These are phyloP conservation scores for Cucurbita argyrosperma DNA, from an alignment of 306 rosid genomes.

Conservation along the genomic window DNA sequence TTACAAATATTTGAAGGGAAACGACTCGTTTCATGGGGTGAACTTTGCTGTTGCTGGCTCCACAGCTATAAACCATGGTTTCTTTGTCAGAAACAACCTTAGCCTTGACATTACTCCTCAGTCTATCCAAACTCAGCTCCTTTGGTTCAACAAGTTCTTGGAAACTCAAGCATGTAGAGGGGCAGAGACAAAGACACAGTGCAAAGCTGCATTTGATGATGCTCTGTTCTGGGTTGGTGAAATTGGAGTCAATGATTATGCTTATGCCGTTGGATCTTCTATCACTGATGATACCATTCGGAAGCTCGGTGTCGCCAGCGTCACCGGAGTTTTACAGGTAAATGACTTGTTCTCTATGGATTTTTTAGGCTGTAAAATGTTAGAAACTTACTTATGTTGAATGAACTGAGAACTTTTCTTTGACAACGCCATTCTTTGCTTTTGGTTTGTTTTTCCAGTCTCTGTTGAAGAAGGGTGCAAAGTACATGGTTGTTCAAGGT, in stretches of 20 bases:
- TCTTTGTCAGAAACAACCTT: constrained; percentile 68
- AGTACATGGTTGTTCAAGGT: constrained; percentile 70
- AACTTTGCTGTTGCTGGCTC: constrained; percentile 93
- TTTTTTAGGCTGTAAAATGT: background rate
- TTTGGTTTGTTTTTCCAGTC: constrained; percentile 26
- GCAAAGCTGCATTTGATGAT: constrained; percentile 36
- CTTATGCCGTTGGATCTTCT: constrained; percentile 63
- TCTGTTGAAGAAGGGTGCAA: constrained; percentile 68
- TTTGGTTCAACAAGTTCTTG: constrained; percentile 60
- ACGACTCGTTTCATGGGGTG: constrained; percentile 36
- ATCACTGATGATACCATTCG: constrained; percentile 35
- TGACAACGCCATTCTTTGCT: background rate
- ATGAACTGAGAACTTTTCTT: background rate
- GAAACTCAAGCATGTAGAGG: constrained; percentile 27
- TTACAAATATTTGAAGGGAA: constrained; percentile 20
- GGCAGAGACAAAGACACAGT: constrained; percentile 10
- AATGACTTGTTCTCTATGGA: background rate
- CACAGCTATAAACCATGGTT: constrained; percentile 60
- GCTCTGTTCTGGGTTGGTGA: constrained; percentile 90
- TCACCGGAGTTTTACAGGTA: constrained; percentile 50
- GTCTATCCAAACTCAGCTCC: constrained; percentile 60
- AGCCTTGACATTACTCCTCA: constrained; percentile 55
- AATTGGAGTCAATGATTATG: constrained; percentile 94
- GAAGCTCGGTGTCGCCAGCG: constrained; percentile 34
- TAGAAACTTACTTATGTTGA: background rate